Base-by-base conservation (phyloP, 495 filamentous ascomycete genomes). In the Thermothielavioides terrestris region DNA sequence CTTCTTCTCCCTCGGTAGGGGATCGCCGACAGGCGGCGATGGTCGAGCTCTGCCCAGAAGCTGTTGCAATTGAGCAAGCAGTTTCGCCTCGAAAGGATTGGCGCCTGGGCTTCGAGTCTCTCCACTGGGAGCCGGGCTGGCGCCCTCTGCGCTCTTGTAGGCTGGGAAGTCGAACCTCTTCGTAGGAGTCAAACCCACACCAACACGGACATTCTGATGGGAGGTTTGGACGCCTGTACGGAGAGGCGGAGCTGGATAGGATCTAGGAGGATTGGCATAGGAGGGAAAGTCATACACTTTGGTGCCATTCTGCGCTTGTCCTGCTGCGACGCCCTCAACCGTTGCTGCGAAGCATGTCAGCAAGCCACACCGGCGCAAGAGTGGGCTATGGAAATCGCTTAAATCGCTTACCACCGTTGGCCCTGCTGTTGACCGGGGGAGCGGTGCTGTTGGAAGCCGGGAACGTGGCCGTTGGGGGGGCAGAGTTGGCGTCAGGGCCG, bases 261-360 rank as follows among this genome's bases (percentile, higher is more conserved):
- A 38, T 7, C 25, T 12, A 15, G 34, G 43, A 32, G 15, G 30
- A 21, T 34, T 54, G 12, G 37, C 28, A 53, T 26, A 42, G 46
- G 49, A 51, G 35, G 56, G 39, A 37, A 44, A 28, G n/a, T 18
- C 64, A 52, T 67, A 67, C 64, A 65, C 55, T 54, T 49, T 61
- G 42, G 62, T 50, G 30, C 45, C 51, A 22, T 45, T 45, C 21
- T 36, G 56, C 20, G 40, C 26, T 6, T 53, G 31, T 34, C 52
- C 43, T 3, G 52, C 26, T 31, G 54, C 28, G 15, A 26, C 42
- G 11, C 53, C 54, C 36, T 57, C 55, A 11, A 50, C 57, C 17
- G 57, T 56, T 4, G 57, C 59, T 59, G 23, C 14, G 12, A 11
- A 23, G 10, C 26, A 1, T n/a, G 47, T 60, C 42, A 58, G 56